These are phyloP conservation scores for Penicillium sp. DNA, from an alignment of 2,329 filamentous ascomycete species.

Conservation along the genomic window DNA sequence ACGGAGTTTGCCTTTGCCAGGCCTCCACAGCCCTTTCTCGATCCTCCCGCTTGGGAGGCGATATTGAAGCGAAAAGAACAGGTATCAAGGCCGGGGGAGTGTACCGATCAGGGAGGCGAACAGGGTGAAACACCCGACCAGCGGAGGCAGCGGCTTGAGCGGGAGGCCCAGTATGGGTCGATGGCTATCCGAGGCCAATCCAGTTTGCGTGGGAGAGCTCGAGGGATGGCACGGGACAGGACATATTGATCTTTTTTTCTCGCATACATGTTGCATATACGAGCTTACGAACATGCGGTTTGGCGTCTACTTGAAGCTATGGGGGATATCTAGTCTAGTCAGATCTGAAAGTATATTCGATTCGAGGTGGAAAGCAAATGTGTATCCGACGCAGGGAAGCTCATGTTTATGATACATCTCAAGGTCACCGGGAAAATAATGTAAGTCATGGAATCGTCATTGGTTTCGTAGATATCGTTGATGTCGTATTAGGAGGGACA, in stretches of 20 bases:
- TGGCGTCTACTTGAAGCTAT: not conserved
- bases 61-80: constrained; percentile 23
- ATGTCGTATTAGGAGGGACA: constrained; percentile 14
- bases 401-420: constrained; percentile 18
- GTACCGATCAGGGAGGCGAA: not conserved
- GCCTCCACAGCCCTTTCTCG: constrained; percentile 38
- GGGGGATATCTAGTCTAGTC: not conserved
- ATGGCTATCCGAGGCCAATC: constrained; percentile 33
- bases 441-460: constrained; percentile 20
- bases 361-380: not conserved
- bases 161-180: constrained; percentile 31
- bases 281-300: not conserved
- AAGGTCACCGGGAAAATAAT: constrained; percentile 1
- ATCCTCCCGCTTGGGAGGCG: constrained; percentile 32
- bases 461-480: constrained; percentile 19
- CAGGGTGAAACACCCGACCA: constrained; percentile 16
- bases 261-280: not conserved
- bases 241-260: not conserved
- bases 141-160: constrained; percentile 15
- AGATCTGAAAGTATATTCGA: not conserved
- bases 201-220: constrained; percentile 19
- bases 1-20: constrained; percentile 34
- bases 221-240: constrained; percentile 8
- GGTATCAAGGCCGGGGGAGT: constrained; percentile 3
- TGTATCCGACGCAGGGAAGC: not conserved